phyloP scores from a whole-genome alignment of 108 stramenopile genomes.

The Skeletonema menzelii region DNA sequence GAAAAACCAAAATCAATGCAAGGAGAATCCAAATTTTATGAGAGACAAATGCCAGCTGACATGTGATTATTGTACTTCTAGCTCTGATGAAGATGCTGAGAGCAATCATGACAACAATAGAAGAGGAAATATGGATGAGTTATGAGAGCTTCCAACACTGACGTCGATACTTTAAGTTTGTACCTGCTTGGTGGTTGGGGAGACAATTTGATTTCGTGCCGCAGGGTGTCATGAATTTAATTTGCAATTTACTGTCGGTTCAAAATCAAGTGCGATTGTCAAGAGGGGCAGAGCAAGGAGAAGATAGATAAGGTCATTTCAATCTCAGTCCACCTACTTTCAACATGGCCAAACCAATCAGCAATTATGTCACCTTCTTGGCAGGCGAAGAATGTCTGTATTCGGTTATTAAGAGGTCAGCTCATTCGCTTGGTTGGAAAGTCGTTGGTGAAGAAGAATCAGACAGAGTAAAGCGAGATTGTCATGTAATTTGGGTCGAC shows the following conservation, averaged over 20 bases:
- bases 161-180: no score
- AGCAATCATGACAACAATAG: background rate
- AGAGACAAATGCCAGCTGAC: constrained; percentile 39
- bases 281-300: no score
- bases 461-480: constrained; percentile 39
- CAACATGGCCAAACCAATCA: background rate
- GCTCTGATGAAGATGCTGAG: background rate
- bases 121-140: background rate
- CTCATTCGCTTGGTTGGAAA: constrained; percentile 45
- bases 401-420: constrained; percentile 36
- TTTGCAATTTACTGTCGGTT: background rate
- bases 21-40: constrained; percentile 61
- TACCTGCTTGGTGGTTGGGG: background rate
- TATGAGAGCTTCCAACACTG: no score
- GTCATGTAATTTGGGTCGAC: constrained; percentile 81
- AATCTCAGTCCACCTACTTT: no score
- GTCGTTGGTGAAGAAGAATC: constrained; percentile 40
- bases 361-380: constrained; percentile 33
- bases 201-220: background rate
- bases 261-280: background rate
- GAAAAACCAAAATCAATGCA: constrained; percentile 44
- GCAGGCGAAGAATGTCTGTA: constrained; percentile 51
- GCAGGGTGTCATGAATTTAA: background rate
- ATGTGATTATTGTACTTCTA: constrained; percentile 20
- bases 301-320: no score